Evolutionary conservation across 805 yeast species (phyloP).

Genomic region (Teunomyces kruisii): DNA sequence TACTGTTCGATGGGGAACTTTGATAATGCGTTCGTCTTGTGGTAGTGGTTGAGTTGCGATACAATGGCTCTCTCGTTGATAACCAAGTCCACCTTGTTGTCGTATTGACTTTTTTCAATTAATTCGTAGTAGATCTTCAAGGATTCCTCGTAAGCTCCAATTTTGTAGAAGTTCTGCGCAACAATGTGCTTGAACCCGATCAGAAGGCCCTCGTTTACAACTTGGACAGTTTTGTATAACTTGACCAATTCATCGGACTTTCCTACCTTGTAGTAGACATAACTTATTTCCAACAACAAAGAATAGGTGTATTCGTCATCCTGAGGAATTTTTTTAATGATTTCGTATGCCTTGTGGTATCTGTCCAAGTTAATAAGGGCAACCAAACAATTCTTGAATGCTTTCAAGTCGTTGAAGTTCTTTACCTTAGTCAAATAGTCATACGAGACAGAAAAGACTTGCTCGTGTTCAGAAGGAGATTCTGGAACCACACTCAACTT

Average conservation of each 20-base stretch:
- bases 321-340: conserved; percentile 40
- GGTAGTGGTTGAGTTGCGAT: conserved; percentile 42
- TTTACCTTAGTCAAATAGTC: conserved; percentile 41
- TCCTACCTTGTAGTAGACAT: conserved; percentile 60
- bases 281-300: conserved; percentile 53
- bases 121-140: conserved; percentile 46
- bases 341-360: conserved; percentile 47
- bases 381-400: conserved; percentile 48
- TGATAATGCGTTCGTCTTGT: conserved; percentile 1
- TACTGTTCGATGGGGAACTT: conserved; percentile 1
- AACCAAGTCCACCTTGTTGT: conserved; percentile 50
- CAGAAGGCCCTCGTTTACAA: conserved; percentile 17
- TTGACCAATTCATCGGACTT: conserved; percentile 28
- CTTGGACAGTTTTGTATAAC: conserved; percentile 14
- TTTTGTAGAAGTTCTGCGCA: conserved; percentile 55
- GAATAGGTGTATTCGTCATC: conserved; percentile 18
- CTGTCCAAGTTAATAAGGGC: conserved; percentile 61
- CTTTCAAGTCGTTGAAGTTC: conserved; percentile 32
- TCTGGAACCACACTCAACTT: conserved; percentile 31
- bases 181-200: conserved; percentile 46
- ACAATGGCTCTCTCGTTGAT: conserved; percentile 71
- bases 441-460: conserved; percentile 38
- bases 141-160: conserved; percentile 45
- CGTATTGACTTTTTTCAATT: conserved; percentile 33
- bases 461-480: conserved; percentile 33